Evolutionary conservation across 441 rosid species (phyloP).

Genomic region (Populus hybrid): DNA sequence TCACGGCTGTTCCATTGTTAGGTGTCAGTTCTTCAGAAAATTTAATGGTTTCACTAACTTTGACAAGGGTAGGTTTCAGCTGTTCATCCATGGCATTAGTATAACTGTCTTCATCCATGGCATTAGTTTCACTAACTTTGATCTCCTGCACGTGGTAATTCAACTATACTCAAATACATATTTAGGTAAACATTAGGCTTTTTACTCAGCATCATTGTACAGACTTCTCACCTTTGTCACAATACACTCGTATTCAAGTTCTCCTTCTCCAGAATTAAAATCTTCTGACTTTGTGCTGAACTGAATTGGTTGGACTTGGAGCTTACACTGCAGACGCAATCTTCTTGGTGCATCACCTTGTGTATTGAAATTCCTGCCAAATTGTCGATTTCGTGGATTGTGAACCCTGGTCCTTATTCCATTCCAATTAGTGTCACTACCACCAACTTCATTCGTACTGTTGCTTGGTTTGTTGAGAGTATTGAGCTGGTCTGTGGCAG

Average conservation of each 20-base stretch:
- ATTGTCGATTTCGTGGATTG: slow-evolving; percentile 20
- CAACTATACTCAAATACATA: slow-evolving; percentile 19
- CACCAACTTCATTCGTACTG: slow-evolving; percentile 21
- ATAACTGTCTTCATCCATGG: slow-evolving; percentile 5
- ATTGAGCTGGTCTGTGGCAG: slow-evolving; percentile 14
- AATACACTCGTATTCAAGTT: slow-evolving; percentile 15
- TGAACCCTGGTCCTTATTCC: slow-evolving; percentile 57
- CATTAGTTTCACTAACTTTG: slow-evolving; percentile 16
- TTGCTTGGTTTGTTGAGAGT: slow-evolving; percentile 5
- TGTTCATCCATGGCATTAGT: slow-evolving; percentile 17
- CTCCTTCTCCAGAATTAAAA: slow-evolving; percentile 18
- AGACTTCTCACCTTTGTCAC: slow-evolving; percentile 52
- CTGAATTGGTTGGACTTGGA: slow-evolving; percentile 19
- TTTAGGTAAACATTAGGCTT: slow-evolving; percentile 3
- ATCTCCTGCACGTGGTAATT: slow-evolving; percentile 35
- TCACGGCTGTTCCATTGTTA: background rate
- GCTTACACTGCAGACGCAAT: slow-evolving; percentile 46
- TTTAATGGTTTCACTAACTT: slow-evolving; percentile 7
- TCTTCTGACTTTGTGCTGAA: slow-evolving; percentile 18
- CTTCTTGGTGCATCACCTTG: slow-evolving; percentile 75
- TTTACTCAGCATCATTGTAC: slow-evolving; percentile 3
- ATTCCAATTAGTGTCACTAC: slow-evolving; percentile 24
- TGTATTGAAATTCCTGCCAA: background rate
- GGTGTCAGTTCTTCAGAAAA: slow-evolving; percentile 11
- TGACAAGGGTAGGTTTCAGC: slow-evolving; percentile 14